These are phyloP conservation scores for Immersiella caudata DNA, from an alignment of 495 filamentous ascomycete species.

Conservation along the genomic window DNA sequence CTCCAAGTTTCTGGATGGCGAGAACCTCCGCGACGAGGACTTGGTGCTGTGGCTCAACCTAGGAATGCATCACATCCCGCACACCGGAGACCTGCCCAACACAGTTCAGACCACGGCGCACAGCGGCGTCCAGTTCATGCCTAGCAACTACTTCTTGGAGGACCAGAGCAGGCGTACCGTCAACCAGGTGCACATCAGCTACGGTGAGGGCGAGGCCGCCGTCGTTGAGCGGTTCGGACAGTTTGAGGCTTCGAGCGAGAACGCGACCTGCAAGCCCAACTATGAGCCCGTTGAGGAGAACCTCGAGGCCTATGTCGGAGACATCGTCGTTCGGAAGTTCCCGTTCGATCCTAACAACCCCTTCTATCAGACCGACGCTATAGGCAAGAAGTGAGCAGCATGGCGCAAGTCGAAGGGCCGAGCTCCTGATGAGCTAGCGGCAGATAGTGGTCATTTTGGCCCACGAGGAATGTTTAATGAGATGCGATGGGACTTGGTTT, in stretches of 20 bases:
- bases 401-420: background rate
- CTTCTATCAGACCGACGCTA: slow-evolving; percentile 35
- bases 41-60: slow-evolving; percentile 59
- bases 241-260: slow-evolving; percentile 8
- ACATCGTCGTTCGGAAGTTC: slow-evolving; percentile 51
- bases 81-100: slow-evolving; percentile 59
- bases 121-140: slow-evolving; percentile 46
- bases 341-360: slow-evolving; percentile 47
- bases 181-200: slow-evolving; percentile 49
- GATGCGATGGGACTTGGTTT: background rate
- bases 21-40: slow-evolving; percentile 57
- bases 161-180: slow-evolving; percentile 32
- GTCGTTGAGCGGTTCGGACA: slow-evolving; percentile 45
- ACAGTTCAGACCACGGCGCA: slow-evolving; percentile 54
- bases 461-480: background rate
- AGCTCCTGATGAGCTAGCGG: background rate
- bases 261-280: slow-evolving; percentile 30
- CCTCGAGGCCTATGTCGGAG: slow-evolving; percentile 44
- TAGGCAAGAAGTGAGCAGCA: slow-evolving; percentile 6
- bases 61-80: slow-evolving; percentile 61
- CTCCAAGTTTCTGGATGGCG: slow-evolving; percentile 57
- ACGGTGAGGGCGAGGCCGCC: slow-evolving; percentile 39
- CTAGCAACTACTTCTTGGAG: slow-evolving; percentile 44
- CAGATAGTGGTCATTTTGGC: background rate
- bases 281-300: slow-evolving; percentile 33